Evolutionary conservation across 805 yeast genomes (phyloP).

Genomic region (Saccharomycopsis fodiens): DNA sequence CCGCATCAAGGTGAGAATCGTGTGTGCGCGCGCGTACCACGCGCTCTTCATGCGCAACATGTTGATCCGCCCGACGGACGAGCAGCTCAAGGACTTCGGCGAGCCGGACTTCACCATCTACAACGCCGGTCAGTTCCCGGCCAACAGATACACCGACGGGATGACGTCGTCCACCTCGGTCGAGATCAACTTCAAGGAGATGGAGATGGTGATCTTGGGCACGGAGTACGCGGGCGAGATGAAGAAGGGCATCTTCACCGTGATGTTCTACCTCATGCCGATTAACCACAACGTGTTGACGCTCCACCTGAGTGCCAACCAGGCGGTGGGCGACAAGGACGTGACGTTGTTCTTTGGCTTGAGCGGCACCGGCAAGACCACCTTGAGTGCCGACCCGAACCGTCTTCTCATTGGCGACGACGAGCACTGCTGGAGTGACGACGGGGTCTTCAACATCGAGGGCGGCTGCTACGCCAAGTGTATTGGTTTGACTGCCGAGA

Average conservation of each 20-base stretch:
- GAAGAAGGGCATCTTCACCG: slow-evolving; percentile 99
- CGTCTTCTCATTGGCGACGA: slow-evolving; percentile 95
- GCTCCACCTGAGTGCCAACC: slow-evolving; percentile 91
- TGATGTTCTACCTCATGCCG: slow-evolving; percentile 98
- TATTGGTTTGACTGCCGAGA: slow-evolving; percentile 78
- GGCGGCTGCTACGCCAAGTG: slow-evolving; percentile 99
- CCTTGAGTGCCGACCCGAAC: slow-evolving; percentile 92
- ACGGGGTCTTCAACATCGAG: slow-evolving; percentile 97
- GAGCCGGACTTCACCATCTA: slow-evolving; percentile 97
- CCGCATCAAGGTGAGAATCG: slow-evolving; percentile 90
- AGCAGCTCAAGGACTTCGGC: slow-evolving; percentile 83
- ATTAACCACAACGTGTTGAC: slow-evolving; percentile 86
- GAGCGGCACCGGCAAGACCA: slow-evolving; percentile 98
- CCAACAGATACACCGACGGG: slow-evolving; percentile 91
- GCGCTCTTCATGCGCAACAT: slow-evolving; percentile 97
- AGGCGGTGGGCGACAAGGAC: slow-evolving; percentile 69
- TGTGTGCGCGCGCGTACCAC: slow-evolving; percentile 97
- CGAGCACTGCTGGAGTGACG: slow-evolving; percentile 98
- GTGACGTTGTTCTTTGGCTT: slow-evolving; percentile 94
- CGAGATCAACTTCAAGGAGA: slow-evolving; percentile 90
- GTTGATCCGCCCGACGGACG: slow-evolving; percentile 90
- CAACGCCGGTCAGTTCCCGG: slow-evolving; percentile 99
- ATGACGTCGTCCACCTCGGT: slow-evolving; percentile 96
- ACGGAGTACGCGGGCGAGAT: slow-evolving; percentile 99
- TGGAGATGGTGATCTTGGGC: slow-evolving; percentile 98